phyloP scores from a whole-genome alignment of 2,329 filamentous ascomycete species.

The Xylaria sp. region DNA sequence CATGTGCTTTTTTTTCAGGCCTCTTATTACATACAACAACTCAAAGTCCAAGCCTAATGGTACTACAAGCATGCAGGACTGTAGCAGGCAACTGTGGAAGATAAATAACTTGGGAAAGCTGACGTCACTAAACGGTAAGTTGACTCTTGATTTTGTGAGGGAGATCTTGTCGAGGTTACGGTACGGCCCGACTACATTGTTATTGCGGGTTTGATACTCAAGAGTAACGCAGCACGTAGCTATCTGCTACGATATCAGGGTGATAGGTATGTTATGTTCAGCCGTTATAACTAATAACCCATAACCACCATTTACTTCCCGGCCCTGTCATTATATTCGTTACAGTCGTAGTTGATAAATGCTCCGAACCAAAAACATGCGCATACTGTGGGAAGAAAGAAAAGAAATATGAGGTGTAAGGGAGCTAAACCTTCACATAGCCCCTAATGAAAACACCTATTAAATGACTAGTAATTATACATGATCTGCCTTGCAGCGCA shows the following conservation, averaged over 20 bases:
- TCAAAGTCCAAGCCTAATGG: background rate
- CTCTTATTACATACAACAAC: background rate
- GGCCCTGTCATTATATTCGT: background rate
- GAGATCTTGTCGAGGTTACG: too few relatives aligned
- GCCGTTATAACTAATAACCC: background rate
- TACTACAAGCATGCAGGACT: background rate
- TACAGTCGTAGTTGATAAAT: background rate
- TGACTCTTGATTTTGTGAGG: too few relatives aligned
- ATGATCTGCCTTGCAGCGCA: slow-evolving; percentile 7
- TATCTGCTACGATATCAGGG: background rate
- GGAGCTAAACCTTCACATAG: background rate
- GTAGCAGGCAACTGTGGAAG: background rate
- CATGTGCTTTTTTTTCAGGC: background rate
- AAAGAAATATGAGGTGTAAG: background rate
- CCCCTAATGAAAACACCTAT: background rate
- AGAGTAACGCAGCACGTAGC: background rate
- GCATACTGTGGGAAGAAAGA: background rate
- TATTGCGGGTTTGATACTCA: too few relatives aligned
- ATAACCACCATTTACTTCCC: background rate
- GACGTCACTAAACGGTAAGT: background rate
- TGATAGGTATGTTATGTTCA: background rate
- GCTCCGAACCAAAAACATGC: background rate
- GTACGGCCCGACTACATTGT: too few relatives aligned
- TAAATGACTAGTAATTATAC: slow-evolving; percentile 1
- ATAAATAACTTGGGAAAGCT: background rate